Conservation (phyloP, 2,329 filamentous ascomycete genomes). For the Didymella lethalis region DNA sequence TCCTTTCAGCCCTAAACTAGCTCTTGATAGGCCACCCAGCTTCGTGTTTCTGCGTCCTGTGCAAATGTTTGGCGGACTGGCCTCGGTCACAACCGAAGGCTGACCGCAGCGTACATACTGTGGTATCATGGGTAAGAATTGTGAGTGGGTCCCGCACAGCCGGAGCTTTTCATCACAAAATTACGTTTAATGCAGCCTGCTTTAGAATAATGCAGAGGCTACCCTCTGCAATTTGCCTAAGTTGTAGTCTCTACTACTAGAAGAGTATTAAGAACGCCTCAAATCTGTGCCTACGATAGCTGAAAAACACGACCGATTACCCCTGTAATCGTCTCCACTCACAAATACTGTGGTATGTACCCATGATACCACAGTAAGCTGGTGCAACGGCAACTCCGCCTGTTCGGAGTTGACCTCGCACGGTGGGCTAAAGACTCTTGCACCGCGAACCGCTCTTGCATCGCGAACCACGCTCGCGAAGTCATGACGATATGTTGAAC, state of each 20-base stretch:
- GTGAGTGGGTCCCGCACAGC: too few relatives aligned
- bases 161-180: too few relatives aligned
- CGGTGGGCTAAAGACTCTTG: neutral
- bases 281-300: too few relatives aligned
- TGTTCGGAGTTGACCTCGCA: slow-evolving; percentile 8
- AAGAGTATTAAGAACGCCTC: too few relatives aligned
- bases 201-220: too few relatives aligned
- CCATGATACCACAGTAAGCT: neutral
- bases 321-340: too few relatives aligned
- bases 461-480: neutral
- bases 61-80: slow-evolving; percentile 9
- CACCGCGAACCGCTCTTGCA: neutral
- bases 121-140: too few relatives aligned
- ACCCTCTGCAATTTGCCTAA: too few relatives aligned
- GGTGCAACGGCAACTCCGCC: slow-evolving; percentile 6
- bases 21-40: slow-evolving; percentile 11
- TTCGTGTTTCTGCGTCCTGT: slow-evolving; percentile 4
- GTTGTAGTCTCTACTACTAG: too few relatives aligned
- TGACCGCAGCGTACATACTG: slow-evolving; percentile 1
- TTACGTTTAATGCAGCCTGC: too few relatives aligned
- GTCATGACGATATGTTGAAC: slow-evolving; percentile 9
- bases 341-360: too few relatives aligned
- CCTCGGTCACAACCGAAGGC: slow-evolving; percentile 5
- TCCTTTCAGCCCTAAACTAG: slow-evolving; percentile 5
- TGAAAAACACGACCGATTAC: too few relatives aligned